Conservation (phyloP, 352 stramenopile species). For the Phytopythium ostracodes region DNA sequence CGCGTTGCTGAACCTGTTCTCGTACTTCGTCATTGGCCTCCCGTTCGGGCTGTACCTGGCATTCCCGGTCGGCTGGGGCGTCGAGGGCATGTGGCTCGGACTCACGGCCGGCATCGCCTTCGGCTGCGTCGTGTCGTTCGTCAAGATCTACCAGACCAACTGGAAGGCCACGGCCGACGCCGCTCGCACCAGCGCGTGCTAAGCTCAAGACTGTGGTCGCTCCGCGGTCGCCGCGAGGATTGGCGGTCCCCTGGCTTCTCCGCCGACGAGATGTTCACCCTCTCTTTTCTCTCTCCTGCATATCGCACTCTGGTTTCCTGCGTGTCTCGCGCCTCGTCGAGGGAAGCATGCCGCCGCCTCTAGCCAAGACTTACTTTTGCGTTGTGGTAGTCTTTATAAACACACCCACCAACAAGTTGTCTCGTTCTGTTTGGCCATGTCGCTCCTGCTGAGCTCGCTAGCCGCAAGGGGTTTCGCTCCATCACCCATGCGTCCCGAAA, state of each 20-base stretch:
- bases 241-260: not conserved
- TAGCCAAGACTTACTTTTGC: not conserved
- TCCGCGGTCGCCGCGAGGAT: no score
- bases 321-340: not conserved
- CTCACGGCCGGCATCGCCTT: slow-evolving; percentile 52
- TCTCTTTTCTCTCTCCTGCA: not conserved
- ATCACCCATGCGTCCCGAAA: not conserved
- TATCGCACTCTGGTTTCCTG: not conserved
- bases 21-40: slow-evolving; percentile 69
- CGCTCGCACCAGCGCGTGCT: slow-evolving; percentile 43
- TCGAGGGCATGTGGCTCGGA: slow-evolving; percentile 74
- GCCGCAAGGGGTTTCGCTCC: not conserved
- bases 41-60: slow-evolving; percentile 58
- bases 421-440: not conserved
- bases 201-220: slow-evolving; percentile 11
- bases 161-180: slow-evolving; percentile 59
- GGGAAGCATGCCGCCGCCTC: no score
- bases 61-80: slow-evolving; percentile 48
- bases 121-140: slow-evolving; percentile 48
- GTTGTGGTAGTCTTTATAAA: not conserved
- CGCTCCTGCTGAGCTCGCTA: not conserved
- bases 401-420: not conserved
- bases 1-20: slow-evolving; percentile 58
- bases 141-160: slow-evolving; percentile 55
- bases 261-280: no score